phyloP scores from a whole-genome alignment of 768 basidiomycete species.

The Daedaleopsis sinensis region DNA sequence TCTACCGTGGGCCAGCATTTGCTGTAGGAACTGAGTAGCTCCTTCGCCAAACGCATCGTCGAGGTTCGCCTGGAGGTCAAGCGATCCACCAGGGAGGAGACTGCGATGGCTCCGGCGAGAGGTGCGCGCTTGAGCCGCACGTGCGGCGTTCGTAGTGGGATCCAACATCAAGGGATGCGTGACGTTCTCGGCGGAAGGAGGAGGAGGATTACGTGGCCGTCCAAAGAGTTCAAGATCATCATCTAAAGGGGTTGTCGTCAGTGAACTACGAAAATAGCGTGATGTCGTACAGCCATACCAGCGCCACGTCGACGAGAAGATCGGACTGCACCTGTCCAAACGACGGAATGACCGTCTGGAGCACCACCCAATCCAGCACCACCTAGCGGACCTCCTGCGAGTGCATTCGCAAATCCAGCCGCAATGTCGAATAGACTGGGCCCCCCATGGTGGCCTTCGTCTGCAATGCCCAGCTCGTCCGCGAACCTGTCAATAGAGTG shows the following conservation, averaged over 20 bases:
- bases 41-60: conserved; percentile 83
- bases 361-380: conserved; percentile 32
- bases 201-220: conserved; percentile 51
- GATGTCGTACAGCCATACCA: conserved; percentile 35
- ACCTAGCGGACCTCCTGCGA: conserved; percentile 10
- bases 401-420: conserved; percentile 49
- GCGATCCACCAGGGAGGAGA: conserved; percentile 43
- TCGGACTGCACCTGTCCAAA: conserved; percentile 39
- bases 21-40: conserved; percentile 82
- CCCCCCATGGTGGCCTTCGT: conserved; percentile 23
- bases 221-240: conserved; percentile 69
- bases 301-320: conserved; percentile 56
- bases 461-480: conserved; percentile 37
- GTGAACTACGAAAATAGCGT: neutral
- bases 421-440: conserved; percentile 54
- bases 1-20: conserved; percentile 68
- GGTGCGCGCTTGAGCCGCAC: conserved; percentile 49
- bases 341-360: conserved; percentile 35
- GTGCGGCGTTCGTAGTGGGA: conserved; percentile 47
- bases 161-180: conserved; percentile 85
- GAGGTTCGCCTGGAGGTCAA: conserved; percentile 36
- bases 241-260: conserved; percentile 31
- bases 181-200: conserved; percentile 66
- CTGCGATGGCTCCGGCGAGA: conserved; percentile 58
- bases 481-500: conserved; percentile 26